These are phyloP conservation scores for Bullera alba DNA, from an alignment of 768 basidiomycete species.

Conservation along the genomic window DNA sequence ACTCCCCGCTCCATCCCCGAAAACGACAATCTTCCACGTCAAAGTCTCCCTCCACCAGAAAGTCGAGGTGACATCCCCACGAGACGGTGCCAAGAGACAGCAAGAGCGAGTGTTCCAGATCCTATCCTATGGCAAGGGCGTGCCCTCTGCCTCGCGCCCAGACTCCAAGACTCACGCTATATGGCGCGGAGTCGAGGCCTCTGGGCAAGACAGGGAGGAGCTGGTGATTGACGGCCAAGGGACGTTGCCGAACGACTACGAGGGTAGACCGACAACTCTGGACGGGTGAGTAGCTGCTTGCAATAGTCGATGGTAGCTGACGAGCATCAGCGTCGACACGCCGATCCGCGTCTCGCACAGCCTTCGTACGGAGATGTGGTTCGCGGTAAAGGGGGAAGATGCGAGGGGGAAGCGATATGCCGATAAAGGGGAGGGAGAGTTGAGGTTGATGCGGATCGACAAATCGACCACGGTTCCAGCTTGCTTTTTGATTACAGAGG, in stretches of 20 bases:
- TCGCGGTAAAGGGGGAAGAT: background rate
- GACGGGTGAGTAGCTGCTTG: slow-evolving; percentile 18
- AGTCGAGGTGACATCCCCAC: slow-evolving; percentile 17
- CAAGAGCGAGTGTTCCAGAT: slow-evolving; percentile 11
- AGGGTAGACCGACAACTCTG: slow-evolving; percentile 32
- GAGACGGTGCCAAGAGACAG: slow-evolving; percentile 15
- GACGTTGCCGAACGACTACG: slow-evolving; percentile 32
- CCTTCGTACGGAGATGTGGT: background rate
- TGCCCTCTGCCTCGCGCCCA: slow-evolving; percentile 1
- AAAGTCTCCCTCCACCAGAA: slow-evolving; percentile 22
- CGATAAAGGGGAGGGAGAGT: background rate
- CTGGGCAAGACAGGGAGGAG: slow-evolving; percentile 11
- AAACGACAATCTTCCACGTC: slow-evolving; percentile 25
- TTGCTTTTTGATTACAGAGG: background rate
- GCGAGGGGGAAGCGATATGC: background rate
- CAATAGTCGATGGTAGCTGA: background rate
- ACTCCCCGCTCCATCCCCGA: slow-evolving; percentile 17
- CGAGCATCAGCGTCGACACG: slow-evolving; percentile 4
- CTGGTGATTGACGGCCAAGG: slow-evolving; percentile 16
- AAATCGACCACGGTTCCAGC: background rate
- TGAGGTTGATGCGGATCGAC: background rate
- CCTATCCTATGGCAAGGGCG: slow-evolving; percentile 1
- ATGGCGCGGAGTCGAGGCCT: slow-evolving; percentile 14
- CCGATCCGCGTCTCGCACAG: slow-evolving; percentile 14
- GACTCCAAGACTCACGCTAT: slow-evolving; percentile 6